These are phyloP conservation scores for Metschnikowia lochheadii DNA, from an alignment of 805 yeast species.

Conservation along the genomic window DNA sequence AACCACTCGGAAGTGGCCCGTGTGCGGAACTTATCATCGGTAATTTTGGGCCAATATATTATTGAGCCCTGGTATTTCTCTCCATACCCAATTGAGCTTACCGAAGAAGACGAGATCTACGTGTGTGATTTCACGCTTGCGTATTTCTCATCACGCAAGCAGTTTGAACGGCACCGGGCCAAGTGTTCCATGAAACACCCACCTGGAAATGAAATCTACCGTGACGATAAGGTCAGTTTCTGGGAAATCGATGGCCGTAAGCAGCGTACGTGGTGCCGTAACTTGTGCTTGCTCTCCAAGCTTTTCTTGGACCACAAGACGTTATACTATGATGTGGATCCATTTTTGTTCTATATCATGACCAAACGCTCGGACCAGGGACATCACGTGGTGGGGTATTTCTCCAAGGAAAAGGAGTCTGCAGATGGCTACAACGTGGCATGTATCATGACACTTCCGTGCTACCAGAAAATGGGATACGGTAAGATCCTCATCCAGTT, in stretches of 20 bases:
- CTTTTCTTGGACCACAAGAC: constrained; percentile 94
- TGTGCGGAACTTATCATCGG: constrained; percentile 74
- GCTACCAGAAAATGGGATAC: constrained; percentile 92
- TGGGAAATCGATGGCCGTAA: constrained; percentile 97
- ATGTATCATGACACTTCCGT: constrained; percentile 93
- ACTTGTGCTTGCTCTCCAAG: constrained; percentile 84
- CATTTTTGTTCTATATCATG: constrained; percentile 95
- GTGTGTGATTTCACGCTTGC: constrained; percentile 88
- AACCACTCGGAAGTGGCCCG: constrained; percentile 79
- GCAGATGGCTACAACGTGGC: constrained; percentile 96
- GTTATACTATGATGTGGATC: constrained; percentile 95
- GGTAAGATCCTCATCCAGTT: constrained; percentile 91
- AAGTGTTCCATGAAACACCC: constrained; percentile 92
- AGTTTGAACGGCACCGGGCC: constrained; percentile 84
- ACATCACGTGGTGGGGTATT: constrained; percentile 94
- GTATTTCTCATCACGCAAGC: constrained; percentile 84
- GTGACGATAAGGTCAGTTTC: constrained; percentile 89
- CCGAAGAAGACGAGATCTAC: constrained; percentile 86
- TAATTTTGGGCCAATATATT: constrained; percentile 83
- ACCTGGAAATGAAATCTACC: constrained; percentile 95
- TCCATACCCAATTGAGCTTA: constrained; percentile 92
- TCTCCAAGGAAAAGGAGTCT: constrained; percentile 94
- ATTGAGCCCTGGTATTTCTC: constrained; percentile 99
- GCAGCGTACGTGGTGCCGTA: constrained; percentile 97
- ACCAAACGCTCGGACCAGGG: constrained; percentile 85